Base-by-base conservation (phyloP, 257 asterid genomes). In the Scutellaria baicalensis region DNA sequence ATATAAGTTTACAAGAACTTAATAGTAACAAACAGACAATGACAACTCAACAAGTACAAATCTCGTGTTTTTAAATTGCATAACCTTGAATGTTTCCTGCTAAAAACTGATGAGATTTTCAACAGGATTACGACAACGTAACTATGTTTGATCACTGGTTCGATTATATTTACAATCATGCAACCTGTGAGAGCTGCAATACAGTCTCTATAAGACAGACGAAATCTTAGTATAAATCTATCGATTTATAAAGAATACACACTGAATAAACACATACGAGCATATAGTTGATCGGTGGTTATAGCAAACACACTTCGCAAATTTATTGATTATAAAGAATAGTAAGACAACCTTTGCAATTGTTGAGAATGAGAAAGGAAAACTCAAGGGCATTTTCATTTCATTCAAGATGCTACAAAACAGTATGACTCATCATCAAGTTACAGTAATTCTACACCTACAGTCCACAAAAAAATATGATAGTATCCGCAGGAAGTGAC, bases 391-490 rank as follows among this genome's bases (percentile, higher is more conserved):
- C 72, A 57, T 65, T 58, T 51, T 58, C 69, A 66, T 74, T 58
- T 68, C 48, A 66, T 27, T 58, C 73, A 59, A 48, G 17, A 66
- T 74, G 64, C 59, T 74, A 59, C 68, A 74, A 2, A 60, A 48
- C 69, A 13, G 64, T 13, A 57, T 14, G 20, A 39, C 64, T 54
- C 65, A 36, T 70, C 74, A 48, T 59, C 42, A 66, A 27, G 36
- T 18, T 50, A 14, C 67, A 59, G 38, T 31, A 60, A 60, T 23
- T 70, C 64, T 76, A 70, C 33, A 63, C 58, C 72, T 54, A 56
- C 27, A 16, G 12, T 75, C 60, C 75, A 69, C 56, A 27, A 71
- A 39, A 39, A 59, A 70, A 14, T 5, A 62, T 2, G 67, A 21
- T 8, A 52, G 33, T 44, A 49, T 49, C 47, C 31, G 5, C 75